Base-by-base conservation (phyloP, 2,329 filamentous ascomycete genomes). In the Xenoacremonium recifei region DNA sequence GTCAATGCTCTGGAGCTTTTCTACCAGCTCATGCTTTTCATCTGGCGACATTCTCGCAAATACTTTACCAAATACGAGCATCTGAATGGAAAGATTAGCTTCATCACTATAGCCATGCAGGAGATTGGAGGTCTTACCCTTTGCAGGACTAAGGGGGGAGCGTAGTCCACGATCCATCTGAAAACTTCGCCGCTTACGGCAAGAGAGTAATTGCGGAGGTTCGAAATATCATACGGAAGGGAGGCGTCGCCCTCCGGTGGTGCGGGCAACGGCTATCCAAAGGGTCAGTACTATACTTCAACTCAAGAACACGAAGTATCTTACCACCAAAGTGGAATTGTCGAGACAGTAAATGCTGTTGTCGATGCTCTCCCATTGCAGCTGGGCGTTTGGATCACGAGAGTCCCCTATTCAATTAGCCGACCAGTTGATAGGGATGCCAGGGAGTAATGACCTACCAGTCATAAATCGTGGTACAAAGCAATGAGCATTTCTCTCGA, bases 11-110 rank as follows among this genome's bases (percentile, higher is more conserved):
- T 99, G 95, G 4, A 99, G 76, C 64, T 96, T 99, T 64, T 97
- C 93, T 3, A 99, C 90, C 2, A 99, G 74, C 64, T 99, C 95
- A 61, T 96, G 91, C 64, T 99, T 99, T 66, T 99, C 93, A 61
- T 99, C 95, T 0, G 93, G 95, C 2, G 92, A 97, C 93, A 99
- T 99, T 54, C 93, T 86, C 4, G 93, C 95, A 65, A 95, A 99
- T 2, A 99, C 89, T 65, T 93, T 92, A 19, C 92, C 91, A 40
- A 80, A 80, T 25, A 96, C 85, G 40, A 99, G 87, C 84, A 97
- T 92, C 75, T 93, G 63, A 11, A 27, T 12, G 13, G 19, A 9
- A 19, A 44, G 23, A 31, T 54, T 31, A 48, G 33, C 12, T 27
- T 27, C 13, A 27, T 27, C 13, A 27, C 9, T 13, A 13, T 7